Evolutionary conservation across 352 stramenopile species (phyloP).

Genomic region (Phytophthora hibernalis): DNA sequence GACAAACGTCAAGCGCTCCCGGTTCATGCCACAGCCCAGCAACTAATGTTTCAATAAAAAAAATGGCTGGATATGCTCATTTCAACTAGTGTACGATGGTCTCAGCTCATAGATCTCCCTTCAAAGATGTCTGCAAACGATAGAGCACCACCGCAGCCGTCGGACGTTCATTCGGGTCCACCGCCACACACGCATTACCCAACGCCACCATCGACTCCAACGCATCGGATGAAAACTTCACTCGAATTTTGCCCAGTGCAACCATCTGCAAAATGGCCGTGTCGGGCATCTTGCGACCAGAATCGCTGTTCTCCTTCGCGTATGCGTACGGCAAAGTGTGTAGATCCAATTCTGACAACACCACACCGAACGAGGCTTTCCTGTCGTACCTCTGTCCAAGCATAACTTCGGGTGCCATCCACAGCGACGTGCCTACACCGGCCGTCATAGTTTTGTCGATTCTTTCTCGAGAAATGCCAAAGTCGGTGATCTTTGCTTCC

Average conservation of each 20-base stretch:
- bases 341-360: constrained; percentile 40
- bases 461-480: constrained; percentile 42
- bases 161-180: constrained; percentile 39
- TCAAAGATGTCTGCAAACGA: constrained; percentile 25
- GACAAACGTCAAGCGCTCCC: constrained; percentile 6
- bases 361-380: constrained; percentile 36
- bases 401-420: constrained; percentile 54
- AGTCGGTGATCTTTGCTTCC: constrained; percentile 55
- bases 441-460: constrained; percentile 46
- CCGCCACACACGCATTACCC: constrained; percentile 31
- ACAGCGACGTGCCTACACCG: constrained; percentile 42
- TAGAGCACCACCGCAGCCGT: constrained; percentile 42
- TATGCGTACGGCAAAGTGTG: constrained; percentile 41
- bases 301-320: constrained; percentile 21
- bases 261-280: constrained; percentile 42
- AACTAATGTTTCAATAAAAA: constrained; percentile 27
- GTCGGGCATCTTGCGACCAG: constrained; percentile 19
- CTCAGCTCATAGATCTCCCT: constrained; percentile 7
- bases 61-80: background rate
- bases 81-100: background rate
- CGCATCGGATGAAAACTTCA: constrained; percentile 41
- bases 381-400: constrained; percentile 37
- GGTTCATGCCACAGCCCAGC: background rate
- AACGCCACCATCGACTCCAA: constrained; percentile 30
- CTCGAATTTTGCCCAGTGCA: constrained; percentile 36